Percentiles rank a stretch among this genome's conserved stretches.
These are phyloP conservation scores for Casaregolazyma suthepensis DNA, from an alignment of 1,139 yeast species.

Conservation along the genomic window DNA sequence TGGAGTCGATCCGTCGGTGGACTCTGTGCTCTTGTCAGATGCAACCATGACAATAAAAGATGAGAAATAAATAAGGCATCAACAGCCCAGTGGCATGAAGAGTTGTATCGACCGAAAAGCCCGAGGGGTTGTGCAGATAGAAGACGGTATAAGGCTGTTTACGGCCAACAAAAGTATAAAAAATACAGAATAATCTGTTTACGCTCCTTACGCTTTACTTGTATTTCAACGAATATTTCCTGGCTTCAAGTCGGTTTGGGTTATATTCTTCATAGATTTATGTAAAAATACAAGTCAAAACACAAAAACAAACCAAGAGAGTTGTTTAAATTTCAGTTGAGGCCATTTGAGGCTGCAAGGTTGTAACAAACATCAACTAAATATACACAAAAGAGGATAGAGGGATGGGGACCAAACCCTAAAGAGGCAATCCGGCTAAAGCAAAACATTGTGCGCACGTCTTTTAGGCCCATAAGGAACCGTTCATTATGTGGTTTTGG, in stretches of 20 bases:
- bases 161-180: neutral
- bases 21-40: neutral
- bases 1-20: neutral
- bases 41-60: neutral
- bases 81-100: conserved; percentile 10
- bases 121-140: neutral
- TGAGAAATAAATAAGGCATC: neutral
- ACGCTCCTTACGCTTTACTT: neutral
- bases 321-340: neutral
- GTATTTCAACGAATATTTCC: neutral
- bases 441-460: neutral
- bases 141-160: neutral
- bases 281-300: neutral
- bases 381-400: neutral
- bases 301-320: neutral
- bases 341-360: neutral
- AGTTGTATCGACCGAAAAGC: neutral
- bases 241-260: neutral
- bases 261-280: neutral
- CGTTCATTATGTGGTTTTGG: neutral
- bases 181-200: neutral
- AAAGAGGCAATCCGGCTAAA: neutral
- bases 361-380: neutral
- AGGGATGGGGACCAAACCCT: neutral
- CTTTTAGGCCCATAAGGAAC: neutral